Evolutionary conservation across 768 basidiomycete genomes (phyloP).

Genomic region (Melanogaster broomeanus): DNA sequence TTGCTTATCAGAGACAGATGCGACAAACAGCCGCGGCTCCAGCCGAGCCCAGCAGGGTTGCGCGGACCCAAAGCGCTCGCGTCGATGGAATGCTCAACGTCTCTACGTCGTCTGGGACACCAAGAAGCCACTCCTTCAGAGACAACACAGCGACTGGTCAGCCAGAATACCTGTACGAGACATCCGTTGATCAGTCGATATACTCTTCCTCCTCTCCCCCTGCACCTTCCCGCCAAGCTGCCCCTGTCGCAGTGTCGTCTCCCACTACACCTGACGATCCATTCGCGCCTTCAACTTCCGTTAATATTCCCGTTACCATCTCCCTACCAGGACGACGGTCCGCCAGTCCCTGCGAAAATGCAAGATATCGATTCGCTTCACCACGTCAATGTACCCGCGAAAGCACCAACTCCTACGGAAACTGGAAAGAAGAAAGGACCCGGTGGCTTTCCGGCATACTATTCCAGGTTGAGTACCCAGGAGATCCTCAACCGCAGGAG

Average conservation of each 20-base stretch:
- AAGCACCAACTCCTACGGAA: conserved; percentile 43
- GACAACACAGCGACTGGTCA: conserved; percentile 48
- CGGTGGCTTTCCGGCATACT: conserved; percentile 75
- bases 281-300: conserved; percentile 49
- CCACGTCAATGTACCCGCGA: conserved; percentile 28
- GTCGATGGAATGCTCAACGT: conserved; percentile 45
- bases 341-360: conserved; percentile 15
- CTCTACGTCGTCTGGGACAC: conserved; percentile 32
- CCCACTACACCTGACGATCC: conserved; percentile 68
- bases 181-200: conserved; percentile 59
- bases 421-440: conserved; percentile 46
- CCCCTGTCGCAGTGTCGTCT: conserved; percentile 45
- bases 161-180: conserved; percentile 76
- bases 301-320: conserved; percentile 30
- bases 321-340: conserved; percentile 28
- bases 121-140: conserved; percentile 47
- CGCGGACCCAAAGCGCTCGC: conserved; percentile 57
- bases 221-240: conserved; percentile 40
- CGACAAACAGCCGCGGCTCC: conserved; percentile 46
- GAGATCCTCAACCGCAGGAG: conserved; percentile 45
- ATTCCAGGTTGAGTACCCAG: conserved; percentile 93
- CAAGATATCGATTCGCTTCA: conserved; percentile 20
- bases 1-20: conserved; percentile 83
- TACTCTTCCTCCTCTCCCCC: conserved; percentile 38
- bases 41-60: conserved; percentile 31